Evolutionary conservation across 768 basidiomycete species (phyloP), one percentile per base, ranked within the genome.

Genomic region (Clathrus columnatus): DNA sequence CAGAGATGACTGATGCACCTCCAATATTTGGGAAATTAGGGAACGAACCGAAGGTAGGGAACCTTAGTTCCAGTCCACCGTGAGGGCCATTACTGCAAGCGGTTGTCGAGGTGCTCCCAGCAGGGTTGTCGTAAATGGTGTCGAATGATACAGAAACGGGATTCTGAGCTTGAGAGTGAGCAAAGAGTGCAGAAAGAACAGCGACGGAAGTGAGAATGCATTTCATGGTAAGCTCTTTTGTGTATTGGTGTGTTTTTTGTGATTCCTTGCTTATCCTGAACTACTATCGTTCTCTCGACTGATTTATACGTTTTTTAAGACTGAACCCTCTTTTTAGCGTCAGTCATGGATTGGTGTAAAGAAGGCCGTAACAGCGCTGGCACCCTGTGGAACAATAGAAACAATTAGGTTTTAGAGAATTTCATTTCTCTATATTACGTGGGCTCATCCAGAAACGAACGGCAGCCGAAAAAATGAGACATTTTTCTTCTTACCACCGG

Each of bases 61-160:
- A 18, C 47, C 66, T 30, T 36, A 72, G 71, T 11, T 73, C 29
- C 21, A 85, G 69, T 14, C 82, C n/a, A n/a, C n/a, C 82, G 53
- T 81, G 68, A 21, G 66, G 56, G 7, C 82, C 82, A 59, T 78
- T 68, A 0, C 77, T 79, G 69, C 81, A 82, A 1, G 74, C 70
- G 42, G 78, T 72, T 2, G 61, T 66, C 61, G 64, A 55, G 20
- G 84, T 69, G 10, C 76, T 75, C 21, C 62, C 62, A 7, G 49
- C 44, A 2, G 57, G 54, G 8, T 73, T 66, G 67, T 84, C 71
- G 54, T 70, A 73, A 24, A 50, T 60, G 7, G 30, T 61, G 60
- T 72, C 69, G 48, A 67, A 71, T 47, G 67, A 14, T 2, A 36
- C 36, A 36, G 36, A 14, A n/a, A 36, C 11, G n/a, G 36, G 36